Conservation (phyloP, 2,329 filamentous ascomycete genomes). For the Blumeria graminis region DNA sequence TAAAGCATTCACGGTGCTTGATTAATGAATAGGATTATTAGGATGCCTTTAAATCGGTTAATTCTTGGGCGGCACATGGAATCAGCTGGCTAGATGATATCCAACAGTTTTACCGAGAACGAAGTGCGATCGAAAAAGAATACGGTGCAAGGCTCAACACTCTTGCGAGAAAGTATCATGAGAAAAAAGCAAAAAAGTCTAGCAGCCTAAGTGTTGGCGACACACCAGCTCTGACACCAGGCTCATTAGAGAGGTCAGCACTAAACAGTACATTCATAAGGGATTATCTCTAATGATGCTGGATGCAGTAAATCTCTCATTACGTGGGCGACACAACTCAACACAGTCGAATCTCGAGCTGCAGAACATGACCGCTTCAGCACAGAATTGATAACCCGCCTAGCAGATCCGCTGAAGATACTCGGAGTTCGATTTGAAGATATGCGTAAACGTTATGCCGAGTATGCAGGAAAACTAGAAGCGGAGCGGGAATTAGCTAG, state of each 20-base stretch:
- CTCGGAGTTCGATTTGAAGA: conserved; percentile 63
- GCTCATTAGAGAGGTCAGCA: conserved; percentile 62
- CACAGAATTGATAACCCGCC: conserved; percentile 49
- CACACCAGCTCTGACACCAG: conserved; percentile 75
- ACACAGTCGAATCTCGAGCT: conserved; percentile 67
- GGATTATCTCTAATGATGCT: conserved; percentile 8
- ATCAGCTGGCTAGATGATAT: conserved; percentile 94
- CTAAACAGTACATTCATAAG: conserved; percentile 4
- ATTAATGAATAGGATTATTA: conserved; percentile 17
- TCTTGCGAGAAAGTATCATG: conserved; percentile 87
- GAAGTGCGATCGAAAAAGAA: conserved; percentile 86
- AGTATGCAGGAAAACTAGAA: conserved; percentile 73
- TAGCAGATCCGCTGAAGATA: conserved; percentile 69
- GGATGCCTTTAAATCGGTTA: conserved; percentile 94
- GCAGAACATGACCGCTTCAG: conserved; percentile 73
- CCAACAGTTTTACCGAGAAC: conserved; percentile 89
- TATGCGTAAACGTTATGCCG: conserved; percentile 68
- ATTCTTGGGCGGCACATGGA: conserved; percentile 69
- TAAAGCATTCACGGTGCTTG: too few relatives aligned
- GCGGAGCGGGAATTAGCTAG: conserved; percentile 72
- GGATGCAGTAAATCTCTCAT: conserved; percentile 61
- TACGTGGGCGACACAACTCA: conserved; percentile 88
- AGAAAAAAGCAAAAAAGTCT: conserved; percentile 83
- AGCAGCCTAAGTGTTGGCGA: conserved; percentile 81
- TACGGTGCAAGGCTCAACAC: conserved; percentile 72